Evolutionary conservation across 345 rosid species (phyloP), one percentile per base, ranked within the genome.

Genomic region (Laguncularia racemosa): DNA sequence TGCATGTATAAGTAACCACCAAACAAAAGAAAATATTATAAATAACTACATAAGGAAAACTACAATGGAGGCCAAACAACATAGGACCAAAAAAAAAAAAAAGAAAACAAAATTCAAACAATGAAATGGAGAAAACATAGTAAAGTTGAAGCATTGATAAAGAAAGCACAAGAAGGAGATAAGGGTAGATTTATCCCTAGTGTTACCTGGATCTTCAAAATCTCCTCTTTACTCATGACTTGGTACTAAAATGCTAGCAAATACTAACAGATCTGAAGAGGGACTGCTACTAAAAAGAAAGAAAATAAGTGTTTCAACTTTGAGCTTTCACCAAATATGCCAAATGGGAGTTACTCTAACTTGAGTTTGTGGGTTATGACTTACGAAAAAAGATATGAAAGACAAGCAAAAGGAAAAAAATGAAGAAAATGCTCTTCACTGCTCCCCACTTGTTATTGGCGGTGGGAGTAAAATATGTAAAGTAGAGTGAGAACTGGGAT

Each of bases 171-270:
- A 6, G 16, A n/a, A 48, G 28, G 4, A 0, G 40, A 23, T 20
- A 51, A 48, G 53, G 3, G 2, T 14, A 43, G 40, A 19, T 23
- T 12, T 33, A 54, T 45, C 16, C 26, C 65, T 55, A 44, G 50
- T 33, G 52, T 59, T 69, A 88, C 98, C 92, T 91, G 90, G 78
- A 88, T 84, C 85, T 86, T 91, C 89, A 91, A 77, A 70, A 91
- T 73, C 92, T 91, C 98, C 67, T 91, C 98, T 79, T 88, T 91
- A 81, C 95, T 91, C 98, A 88, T 91, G 44, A 73, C 70, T 47
- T 20, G 6, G 26, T 38, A 23, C 4, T 23, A 23, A 23, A 23
- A 23, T 63, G 61, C 52, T 60, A 72, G 20, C 28, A 23, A 61
- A 19, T 58, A 66, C 66, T 72, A 72, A 58, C 57, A 60, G 63